Evolutionary conservation across 176 grass and related monocot species (phyloP).

Genomic region (Rhipidocladum racemiflorum): DNA sequence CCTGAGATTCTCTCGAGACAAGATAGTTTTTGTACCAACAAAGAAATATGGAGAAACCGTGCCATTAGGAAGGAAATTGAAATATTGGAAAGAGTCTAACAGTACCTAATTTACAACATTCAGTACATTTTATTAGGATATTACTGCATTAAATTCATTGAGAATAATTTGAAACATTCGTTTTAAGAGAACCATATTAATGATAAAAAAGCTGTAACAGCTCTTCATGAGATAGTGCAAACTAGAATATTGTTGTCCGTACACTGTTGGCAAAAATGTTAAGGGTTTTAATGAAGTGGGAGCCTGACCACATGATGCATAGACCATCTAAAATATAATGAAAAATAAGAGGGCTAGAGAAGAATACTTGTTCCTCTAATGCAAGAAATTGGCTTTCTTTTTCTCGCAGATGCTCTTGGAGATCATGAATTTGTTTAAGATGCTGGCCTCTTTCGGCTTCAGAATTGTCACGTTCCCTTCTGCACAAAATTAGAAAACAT

Average conservation of each 20-base stretch:
- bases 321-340: constrained; percentile 12
- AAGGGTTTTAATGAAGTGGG: background rate
- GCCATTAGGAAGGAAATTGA: background rate
- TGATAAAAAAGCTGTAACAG: background rate
- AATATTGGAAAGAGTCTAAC: background rate
- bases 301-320: background rate
- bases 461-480: constrained; percentile 87
- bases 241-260: background rate
- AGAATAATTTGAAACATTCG: constrained; percentile 2
- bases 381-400: constrained; percentile 84
- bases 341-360: constrained; percentile 16
- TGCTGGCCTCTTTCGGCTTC: constrained; percentile 91
- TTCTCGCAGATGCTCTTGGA: constrained; percentile 80
- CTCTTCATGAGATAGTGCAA: background rate
- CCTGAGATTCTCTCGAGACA: background rate
- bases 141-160: background rate
- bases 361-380: constrained; percentile 87
- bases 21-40: background rate
- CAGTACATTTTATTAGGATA: background rate
- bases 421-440: constrained; percentile 86
- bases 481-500: constrained; percentile 45
- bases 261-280: background rate
- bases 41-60: background rate
- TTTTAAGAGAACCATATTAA: constrained; percentile 5
- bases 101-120: background rate